These are phyloP conservation scores for Termitomyces sp. DNA, from an alignment of 768 basidiomycete species.

Conservation along the genomic window DNA sequence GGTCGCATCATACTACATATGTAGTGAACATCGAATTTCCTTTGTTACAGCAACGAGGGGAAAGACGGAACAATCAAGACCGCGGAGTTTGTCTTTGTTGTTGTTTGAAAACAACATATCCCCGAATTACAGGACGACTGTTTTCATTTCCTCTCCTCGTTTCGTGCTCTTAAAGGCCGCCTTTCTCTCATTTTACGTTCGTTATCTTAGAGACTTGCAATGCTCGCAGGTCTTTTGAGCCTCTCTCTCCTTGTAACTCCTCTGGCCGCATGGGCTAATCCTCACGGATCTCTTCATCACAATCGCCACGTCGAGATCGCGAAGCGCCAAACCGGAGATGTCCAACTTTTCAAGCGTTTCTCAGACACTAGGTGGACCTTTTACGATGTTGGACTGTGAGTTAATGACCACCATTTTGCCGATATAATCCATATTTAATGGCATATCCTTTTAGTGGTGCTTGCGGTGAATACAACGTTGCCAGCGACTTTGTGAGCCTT, in stretches of 20 bases:
- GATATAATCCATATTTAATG: neutral
- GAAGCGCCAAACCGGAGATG: conserved; percentile 19
- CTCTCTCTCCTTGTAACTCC: conserved; percentile 22
- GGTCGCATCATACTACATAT: neutral
- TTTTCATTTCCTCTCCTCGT: neutral
- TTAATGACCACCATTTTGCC: conserved; percentile 4
- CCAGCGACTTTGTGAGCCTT: conserved; percentile 23
- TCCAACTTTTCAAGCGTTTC: conserved; percentile 22
- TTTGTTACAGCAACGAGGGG: neutral
- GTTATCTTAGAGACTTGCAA: conserved; percentile 3
- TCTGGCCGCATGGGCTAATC: conserved; percentile 29
- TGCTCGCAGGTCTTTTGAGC: conserved; percentile 15
- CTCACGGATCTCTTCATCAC: conserved; percentile 14
- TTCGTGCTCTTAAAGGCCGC: conserved; percentile 15
- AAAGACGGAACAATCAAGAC: too few relatives aligned
- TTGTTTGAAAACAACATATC: conserved; percentile 9
- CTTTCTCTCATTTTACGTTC: too few relatives aligned
- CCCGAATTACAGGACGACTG: neutral
- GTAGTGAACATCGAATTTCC: neutral
- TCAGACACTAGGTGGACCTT: conserved; percentile 23
- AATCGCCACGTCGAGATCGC: conserved; percentile 23
- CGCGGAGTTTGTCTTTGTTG: conserved; percentile 12
- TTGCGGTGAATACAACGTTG: conserved; percentile 25
- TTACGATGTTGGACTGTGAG: conserved; percentile 28
- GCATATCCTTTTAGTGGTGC: conserved; percentile 19